Base-by-base conservation (phyloP, 2,329 filamentous ascomycete species). In the Zalaria sp. region DNA sequence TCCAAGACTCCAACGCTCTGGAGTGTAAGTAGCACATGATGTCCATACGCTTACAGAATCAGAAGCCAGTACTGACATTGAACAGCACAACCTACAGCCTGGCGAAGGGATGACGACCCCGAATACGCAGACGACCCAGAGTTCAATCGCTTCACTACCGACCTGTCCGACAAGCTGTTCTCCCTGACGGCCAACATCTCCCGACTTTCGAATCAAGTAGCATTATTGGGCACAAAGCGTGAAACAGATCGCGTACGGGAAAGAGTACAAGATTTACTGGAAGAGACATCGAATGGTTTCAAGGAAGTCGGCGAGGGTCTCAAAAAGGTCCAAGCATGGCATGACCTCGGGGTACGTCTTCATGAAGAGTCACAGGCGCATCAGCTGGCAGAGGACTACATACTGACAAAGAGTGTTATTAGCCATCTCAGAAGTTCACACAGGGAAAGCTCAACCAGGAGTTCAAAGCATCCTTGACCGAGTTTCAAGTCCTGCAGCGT, bases 341-440 rank as follows among this genome's bases (percentile, higher is more conserved):
- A 60, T 39, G 68, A 71, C 48, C 56, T 71, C 76, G 87, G 84
- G 79, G 57, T 86, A 89, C 55, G 78, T 41, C 25, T 27, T 18
- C 18, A 18, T 18, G 18, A 18, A 18, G 18, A 18, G 18, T 18
- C 18, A 18, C 18, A 18, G 18, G 18, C 18, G 18, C 18, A 18
- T 18, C 18, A 18, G 18, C 18, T 18, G 18, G 18, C 18, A 18
- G 18, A 18, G 18, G 18, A 18, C 18, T 18, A 18, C 18, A 2
- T 18, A 18, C 18, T 18, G 18, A 18, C 18, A 18, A 18, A 18
- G 18, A 18, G 18, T 18, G 18, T 18, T 39, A 25, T 32, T 32
- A 94, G 86, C 85, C 89, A 46, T 83, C 86, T 42, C 91, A 98
- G 69, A 93, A 89, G 63, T 96, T 93, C 68, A 91, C 87, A 25